A percentile compares a stretch with the other conserved stretches of the same genome.
Conservation (phyloP, 2,329 filamentous ascomycete species). For the Aspergillus sp. region DNA sequence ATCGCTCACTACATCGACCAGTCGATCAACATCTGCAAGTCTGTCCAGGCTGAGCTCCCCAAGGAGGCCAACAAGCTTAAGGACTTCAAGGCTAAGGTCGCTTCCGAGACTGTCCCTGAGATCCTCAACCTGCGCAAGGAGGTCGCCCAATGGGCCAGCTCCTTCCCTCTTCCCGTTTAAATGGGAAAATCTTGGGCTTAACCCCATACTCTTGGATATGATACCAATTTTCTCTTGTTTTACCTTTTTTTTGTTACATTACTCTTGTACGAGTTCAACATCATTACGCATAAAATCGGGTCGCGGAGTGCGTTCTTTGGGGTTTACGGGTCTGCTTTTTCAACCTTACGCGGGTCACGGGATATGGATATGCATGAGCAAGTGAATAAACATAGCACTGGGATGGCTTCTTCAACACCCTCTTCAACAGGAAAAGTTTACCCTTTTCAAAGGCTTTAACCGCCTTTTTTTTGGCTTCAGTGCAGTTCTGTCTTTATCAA, state of each 20-base stretch:
- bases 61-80: constrained; percentile 99
- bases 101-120: constrained; percentile 72
- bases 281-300: constrained; percentile 33
- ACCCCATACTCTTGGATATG: constrained; percentile 15
- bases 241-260: constrained; percentile 11
- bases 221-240: constrained; percentile 20
- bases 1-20: constrained; percentile 88
- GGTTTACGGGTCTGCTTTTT: constrained; percentile 42
- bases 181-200: constrained; percentile 8
- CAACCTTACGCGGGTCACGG: constrained; percentile 40
- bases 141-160: constrained; percentile 80
- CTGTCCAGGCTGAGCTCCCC: constrained; percentile 78
- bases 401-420: constrained; percentile 28
- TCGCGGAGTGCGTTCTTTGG: constrained; percentile 34
- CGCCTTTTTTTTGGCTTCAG: constrained; percentile 1
- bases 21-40: constrained; percentile 85
- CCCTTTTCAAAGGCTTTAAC: constrained; percentile 13
- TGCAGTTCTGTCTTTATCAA: neutral
- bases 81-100: constrained; percentile 96
- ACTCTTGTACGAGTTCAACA: constrained; percentile 35
- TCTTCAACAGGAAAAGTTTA: constrained; percentile 27
- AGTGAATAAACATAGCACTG: constrained; percentile 24
- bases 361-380: constrained; percentile 31
- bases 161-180: constrained; percentile 80
- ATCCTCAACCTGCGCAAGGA: constrained; percentile 86